Evolutionary conservation across 1,139 yeast genomes (phyloP).

Genomic region (Diutina mesorugosa): DNA sequence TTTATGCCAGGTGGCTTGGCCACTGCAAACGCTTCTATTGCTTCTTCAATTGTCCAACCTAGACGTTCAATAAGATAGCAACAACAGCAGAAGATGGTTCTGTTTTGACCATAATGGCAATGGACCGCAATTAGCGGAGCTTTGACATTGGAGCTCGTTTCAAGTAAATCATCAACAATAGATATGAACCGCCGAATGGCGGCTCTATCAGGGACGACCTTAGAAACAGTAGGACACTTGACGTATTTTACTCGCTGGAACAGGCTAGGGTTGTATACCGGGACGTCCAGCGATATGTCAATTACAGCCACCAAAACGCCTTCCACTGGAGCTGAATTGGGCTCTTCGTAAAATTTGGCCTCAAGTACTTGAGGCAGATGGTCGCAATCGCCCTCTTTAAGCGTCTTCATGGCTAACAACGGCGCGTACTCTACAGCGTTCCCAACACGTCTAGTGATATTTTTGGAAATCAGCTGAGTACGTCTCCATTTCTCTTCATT

Average conservation of each 20-base stretch:
- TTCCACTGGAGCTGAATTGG: constrained; percentile 6
- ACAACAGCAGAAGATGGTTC: constrained; percentile 67
- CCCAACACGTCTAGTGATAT: constrained; percentile 19
- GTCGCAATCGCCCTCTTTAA: constrained; percentile 46
- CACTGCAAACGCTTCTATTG: constrained; percentile 43
- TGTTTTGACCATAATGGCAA: constrained; percentile 73
- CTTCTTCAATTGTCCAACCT: constrained; percentile 50
- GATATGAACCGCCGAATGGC: constrained; percentile 47
- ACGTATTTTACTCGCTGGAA: constrained; percentile 43
- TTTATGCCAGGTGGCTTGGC: constrained; percentile 66
- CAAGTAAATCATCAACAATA: constrained; percentile 38
- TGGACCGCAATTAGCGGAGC: constrained; percentile 48
- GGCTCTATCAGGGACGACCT: constrained; percentile 56
- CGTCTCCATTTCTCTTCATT: constrained; percentile 63
- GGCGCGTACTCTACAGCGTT: constrained; percentile 26
- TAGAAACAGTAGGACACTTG: constrained; percentile 70
- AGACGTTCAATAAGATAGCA: constrained; percentile 52
- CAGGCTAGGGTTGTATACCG: constrained; percentile 56
- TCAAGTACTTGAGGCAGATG: constrained; percentile 54
- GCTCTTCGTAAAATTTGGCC: constrained; percentile 19
- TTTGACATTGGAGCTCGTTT: constrained; percentile 8
- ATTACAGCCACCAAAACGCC: constrained; percentile 43
- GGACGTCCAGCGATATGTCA: constrained; percentile 66
- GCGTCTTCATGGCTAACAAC: constrained; percentile 62
- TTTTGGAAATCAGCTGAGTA: constrained; percentile 36